Percentiles rank a stretch among this genome's conserved stretches.
phyloP scores from a whole-genome alignment of 441 rosid species.

The Adansonia gregorii region DNA sequence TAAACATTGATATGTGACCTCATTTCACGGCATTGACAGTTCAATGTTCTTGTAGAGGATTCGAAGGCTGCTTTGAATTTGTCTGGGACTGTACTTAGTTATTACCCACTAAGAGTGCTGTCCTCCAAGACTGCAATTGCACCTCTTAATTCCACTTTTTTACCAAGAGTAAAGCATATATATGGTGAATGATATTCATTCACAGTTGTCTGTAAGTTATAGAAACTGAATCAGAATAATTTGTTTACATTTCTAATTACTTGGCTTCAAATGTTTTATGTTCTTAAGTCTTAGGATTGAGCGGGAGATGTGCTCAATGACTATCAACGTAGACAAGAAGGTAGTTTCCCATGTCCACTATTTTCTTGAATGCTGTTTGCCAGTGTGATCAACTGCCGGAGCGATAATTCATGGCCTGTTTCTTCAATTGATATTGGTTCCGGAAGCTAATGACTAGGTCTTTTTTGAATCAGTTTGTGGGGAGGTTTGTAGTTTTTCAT shows the following conservation, averaged over 20 bases:
- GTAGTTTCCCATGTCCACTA: constrained; percentile 38
- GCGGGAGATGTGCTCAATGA: constrained; percentile 95
- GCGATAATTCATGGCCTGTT: constrained; percentile 24
- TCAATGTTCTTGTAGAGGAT: constrained; percentile 59
- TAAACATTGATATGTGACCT: not conserved
- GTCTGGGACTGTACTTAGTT: constrained; percentile 86
- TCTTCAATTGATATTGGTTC: constrained; percentile 52
- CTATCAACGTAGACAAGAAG: constrained; percentile 92
- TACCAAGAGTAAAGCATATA: constrained; percentile 68
- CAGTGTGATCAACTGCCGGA: not conserved
- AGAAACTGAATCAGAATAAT: not conserved
- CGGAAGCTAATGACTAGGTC: constrained; percentile 72
- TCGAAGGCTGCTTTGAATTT: constrained; percentile 82
- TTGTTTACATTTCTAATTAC: constrained; percentile 10
- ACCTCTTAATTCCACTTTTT: constrained; percentile 96
- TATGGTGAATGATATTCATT: not conserved
- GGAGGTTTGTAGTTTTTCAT: constrained; percentile 59
- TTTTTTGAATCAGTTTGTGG: constrained; percentile 90
- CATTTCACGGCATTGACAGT: constrained; percentile 26
- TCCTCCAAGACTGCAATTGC: constrained; percentile 98
- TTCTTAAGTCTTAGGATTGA: constrained; percentile 80
- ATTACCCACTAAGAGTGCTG: constrained; percentile 84
- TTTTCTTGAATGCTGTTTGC: not conserved
- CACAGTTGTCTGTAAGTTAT: not conserved
- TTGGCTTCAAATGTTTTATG: constrained; percentile 27